phyloP scores from a whole-genome alignment of 1,284 basidiomycete species.

The Trichosporon inkin region DNA sequence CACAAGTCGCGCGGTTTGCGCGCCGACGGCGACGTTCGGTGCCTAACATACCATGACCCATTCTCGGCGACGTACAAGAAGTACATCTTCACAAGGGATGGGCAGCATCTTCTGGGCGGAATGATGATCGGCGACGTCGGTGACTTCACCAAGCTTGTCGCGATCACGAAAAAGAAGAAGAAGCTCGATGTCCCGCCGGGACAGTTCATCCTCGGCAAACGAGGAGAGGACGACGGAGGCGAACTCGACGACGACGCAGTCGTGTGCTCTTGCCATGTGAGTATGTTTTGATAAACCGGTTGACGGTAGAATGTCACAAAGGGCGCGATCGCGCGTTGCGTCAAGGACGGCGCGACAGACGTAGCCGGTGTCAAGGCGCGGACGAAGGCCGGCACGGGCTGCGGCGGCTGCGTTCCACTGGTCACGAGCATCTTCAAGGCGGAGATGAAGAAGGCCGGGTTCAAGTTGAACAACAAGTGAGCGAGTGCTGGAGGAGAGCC shows the following conservation, averaged over 20 bases:
- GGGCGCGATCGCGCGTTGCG: constrained; percentile 57
- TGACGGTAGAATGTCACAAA: constrained; percentile 60
- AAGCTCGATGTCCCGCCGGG: constrained; percentile 29
- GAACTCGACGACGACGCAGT: constrained; percentile 75
- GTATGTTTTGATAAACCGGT: constrained; percentile 6
- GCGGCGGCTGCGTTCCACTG: constrained; percentile 66
- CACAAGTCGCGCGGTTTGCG: neutral
- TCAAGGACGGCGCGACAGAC: constrained; percentile 56
- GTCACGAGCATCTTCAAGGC: constrained; percentile 59
- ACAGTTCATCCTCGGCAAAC: constrained; percentile 64
- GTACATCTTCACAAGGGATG: constrained; percentile 71
- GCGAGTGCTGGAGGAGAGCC: neutral
- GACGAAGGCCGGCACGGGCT: constrained; percentile 69
- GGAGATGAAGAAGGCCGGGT: constrained; percentile 67
- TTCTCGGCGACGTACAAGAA: constrained; percentile 70
- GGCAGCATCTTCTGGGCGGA: constrained; percentile 67
- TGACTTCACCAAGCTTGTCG: constrained; percentile 63
- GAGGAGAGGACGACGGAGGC: constrained; percentile 60
- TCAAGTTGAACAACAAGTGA: constrained; percentile 56
- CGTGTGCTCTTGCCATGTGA: constrained; percentile 29
- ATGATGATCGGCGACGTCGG: constrained; percentile 75
- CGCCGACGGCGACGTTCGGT: constrained; percentile 57
- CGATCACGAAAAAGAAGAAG: constrained; percentile 64
- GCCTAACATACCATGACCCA: constrained; percentile 65
- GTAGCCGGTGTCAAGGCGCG: constrained; percentile 61